Evolutionary conservation across 352 stramenopile species (phyloP), one percentile per base, ranked within the genome.

Genomic region (Globisporangium polare): DNA sequence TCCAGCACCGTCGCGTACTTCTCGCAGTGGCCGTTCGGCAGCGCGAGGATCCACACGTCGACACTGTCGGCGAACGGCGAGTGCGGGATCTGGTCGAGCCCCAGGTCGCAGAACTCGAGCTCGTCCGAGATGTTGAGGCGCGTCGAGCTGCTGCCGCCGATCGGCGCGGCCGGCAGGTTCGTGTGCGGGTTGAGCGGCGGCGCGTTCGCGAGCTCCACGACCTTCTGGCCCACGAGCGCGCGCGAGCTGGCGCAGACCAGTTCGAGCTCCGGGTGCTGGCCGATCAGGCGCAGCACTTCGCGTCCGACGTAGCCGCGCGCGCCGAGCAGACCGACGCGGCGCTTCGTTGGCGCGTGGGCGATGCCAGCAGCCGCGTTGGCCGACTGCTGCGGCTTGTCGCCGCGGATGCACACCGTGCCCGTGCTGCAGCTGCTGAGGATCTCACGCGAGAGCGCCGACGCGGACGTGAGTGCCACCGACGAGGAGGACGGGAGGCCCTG

Each of bases 1-100:
- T 93, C 81, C 15, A 95, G 67, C 41, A 84, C 85, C 3, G 60
- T 65, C 15, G 83, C 80, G 63, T 95, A 96, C 67, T 90, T 75
- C 39, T 94, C 75, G 56, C 86, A 94, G 65, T 92, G 78, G 49
- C 89, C 89, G 62, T 96, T 96, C 22, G 89, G 89, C 20, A 96
- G 71, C 17, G 89, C 89, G 22, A 96, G 65, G 43, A 96, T 76
- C 87, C 87, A 96, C 51, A 94, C 84, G 57, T 94, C 87, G 31
- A 92, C 78, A 51, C 77, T 90, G 52, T 92, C 77, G n/a, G 77
- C 85, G 60, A 88, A 81, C 37, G 78, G 68, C 1, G 81, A 91
- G 18, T 68, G 74, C 17, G 85, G 51, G 52, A 96, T 88, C 60
- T 86, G 72, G 29, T 95, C 75, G 24, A 94, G 73, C 45, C 85